Evolutionary conservation across 495 filamentous ascomycete species (phyloP).

Genomic region (Hypoxylon lienhwacheense): DNA sequence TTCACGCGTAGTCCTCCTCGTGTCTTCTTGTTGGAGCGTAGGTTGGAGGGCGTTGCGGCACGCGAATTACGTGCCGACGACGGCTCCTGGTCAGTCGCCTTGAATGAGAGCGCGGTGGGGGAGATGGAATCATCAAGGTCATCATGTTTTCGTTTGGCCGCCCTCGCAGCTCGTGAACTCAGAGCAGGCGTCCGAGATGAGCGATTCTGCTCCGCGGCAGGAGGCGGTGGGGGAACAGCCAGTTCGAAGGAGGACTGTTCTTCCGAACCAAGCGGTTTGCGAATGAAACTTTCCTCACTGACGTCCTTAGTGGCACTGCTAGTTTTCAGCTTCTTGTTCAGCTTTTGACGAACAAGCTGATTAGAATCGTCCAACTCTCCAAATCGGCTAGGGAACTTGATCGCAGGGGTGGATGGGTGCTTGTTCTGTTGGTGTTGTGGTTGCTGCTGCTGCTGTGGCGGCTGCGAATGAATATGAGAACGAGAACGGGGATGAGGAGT

Average conservation of each 20-base stretch:
- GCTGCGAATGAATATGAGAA: constrained; percentile 27
- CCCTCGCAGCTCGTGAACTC: constrained; percentile 36
- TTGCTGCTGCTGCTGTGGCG: constrained; percentile 4
- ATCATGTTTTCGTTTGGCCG: constrained; percentile 51
- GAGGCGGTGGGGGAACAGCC: constrained; percentile 33
- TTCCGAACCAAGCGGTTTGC: constrained; percentile 18
- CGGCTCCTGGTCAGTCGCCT: constrained; percentile 39
- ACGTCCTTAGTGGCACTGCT: constrained; percentile 24
- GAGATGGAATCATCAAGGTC: constrained; percentile 51
- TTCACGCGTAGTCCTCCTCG: constrained; percentile 64
- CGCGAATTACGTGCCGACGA: constrained; percentile 54
- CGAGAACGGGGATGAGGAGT: no score
- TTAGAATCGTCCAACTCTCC: constrained; percentile 25
- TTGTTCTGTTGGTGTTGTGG: not conserved
- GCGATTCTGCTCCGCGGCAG: constrained; percentile 26
- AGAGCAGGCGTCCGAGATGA: constrained; percentile 36
- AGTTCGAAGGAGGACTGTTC: constrained; percentile 17
- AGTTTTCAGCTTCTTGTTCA: constrained; percentile 27
- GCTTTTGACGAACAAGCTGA: constrained; percentile 26
- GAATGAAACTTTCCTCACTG: constrained; percentile 36
- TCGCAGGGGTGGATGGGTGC: constrained; percentile 1
- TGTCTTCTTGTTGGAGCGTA: constrained; percentile 56
- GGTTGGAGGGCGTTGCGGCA: constrained; percentile 56
- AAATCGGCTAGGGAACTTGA: constrained; percentile 36
- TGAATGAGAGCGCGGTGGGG: constrained; percentile 48